Percentiles rank a stretch among this genome's conserved stretches.
These are phyloP conservation scores for Pyrus communis DNA, from an alignment of 306 rosid species.

Conservation along the genomic window DNA sequence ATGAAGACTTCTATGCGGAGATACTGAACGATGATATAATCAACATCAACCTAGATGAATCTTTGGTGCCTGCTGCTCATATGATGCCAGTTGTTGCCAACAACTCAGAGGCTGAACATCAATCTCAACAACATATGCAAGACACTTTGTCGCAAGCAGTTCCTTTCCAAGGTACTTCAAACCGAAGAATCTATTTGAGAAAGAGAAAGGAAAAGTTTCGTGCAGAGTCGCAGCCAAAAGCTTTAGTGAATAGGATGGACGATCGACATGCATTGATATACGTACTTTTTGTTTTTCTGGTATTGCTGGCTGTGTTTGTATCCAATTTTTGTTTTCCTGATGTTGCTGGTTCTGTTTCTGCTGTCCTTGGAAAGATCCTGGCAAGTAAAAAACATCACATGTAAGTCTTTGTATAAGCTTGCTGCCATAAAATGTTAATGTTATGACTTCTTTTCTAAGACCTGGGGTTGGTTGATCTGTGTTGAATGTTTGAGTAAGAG, in stretches of 20 bases:
- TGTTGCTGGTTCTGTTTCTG: slow-evolving; percentile 18
- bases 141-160: background rate
- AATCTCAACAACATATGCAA: slow-evolving; percentile 18
- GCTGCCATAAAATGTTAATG: background rate
- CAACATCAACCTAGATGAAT: slow-evolving; percentile 56
- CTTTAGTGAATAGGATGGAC: background rate
- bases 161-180: slow-evolving; percentile 59
- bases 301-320: slow-evolving; percentile 27
- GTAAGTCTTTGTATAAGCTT: background rate
- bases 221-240: slow-evolving; percentile 2
- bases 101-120: slow-evolving; percentile 19
- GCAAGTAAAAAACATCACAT: slow-evolving; percentile 9
- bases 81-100: background rate
- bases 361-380: slow-evolving; percentile 26
- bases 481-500: background rate
- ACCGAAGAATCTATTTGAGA: slow-evolving; percentile 40
- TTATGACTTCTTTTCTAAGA: background rate
- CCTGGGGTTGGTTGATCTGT: background rate
- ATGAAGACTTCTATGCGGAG: slow-evolving; percentile 75
- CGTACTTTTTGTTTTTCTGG: slow-evolving; percentile 18
- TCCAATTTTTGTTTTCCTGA: slow-evolving; percentile 21
- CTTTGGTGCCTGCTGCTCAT: slow-evolving; percentile 14
- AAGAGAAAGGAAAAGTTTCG: background rate
- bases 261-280: background rate
- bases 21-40: slow-evolving; percentile 79